phyloP scores from a whole-genome alignment of 768 basidiomycete species.

The Pisolithus albus region DNA sequence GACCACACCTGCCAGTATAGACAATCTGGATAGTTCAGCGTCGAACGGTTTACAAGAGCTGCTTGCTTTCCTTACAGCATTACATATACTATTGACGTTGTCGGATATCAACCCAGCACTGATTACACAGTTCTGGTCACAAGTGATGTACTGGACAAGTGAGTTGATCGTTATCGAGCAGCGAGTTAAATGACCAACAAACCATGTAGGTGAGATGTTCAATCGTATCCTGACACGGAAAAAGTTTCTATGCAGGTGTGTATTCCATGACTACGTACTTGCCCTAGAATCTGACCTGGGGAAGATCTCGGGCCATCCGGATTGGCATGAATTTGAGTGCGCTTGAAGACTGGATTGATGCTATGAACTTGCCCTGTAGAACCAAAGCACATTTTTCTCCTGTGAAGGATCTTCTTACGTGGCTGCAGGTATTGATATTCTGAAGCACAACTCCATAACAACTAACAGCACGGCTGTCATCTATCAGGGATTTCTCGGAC shows the following conservation, averaged over 20 bases:
- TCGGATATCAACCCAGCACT: slow-evolving; percentile 89
- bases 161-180: slow-evolving; percentile 26
- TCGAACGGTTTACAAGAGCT: slow-evolving; percentile 48
- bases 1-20: slow-evolving; percentile 39
- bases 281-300: slow-evolving; percentile 6
- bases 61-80: slow-evolving; percentile 74
- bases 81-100: slow-evolving; percentile 75
- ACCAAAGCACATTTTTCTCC: slow-evolving; percentile 78
- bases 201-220: slow-evolving; percentile 65
- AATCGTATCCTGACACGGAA: slow-evolving; percentile 85
- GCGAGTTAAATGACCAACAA: slow-evolving; percentile 1
- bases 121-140: slow-evolving; percentile 88
- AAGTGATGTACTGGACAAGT: slow-evolving; percentile 99
- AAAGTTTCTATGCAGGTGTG: slow-evolving; percentile 87
- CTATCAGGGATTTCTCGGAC: slow-evolving; percentile 79
- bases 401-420: slow-evolving; percentile 74
- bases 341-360: slow-evolving; percentile 88
- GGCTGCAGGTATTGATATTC: slow-evolving; percentile 65
- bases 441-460: neutral
- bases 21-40: slow-evolving; percentile 42
- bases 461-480: slow-evolving; percentile 57
- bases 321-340: slow-evolving; percentile 80
- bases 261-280: neutral
- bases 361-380: slow-evolving; percentile 72
- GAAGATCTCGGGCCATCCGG: slow-evolving; percentile 75